phyloP scores from a whole-genome alignment of 441 rosid species.

The Raphanus hybrid region DNA sequence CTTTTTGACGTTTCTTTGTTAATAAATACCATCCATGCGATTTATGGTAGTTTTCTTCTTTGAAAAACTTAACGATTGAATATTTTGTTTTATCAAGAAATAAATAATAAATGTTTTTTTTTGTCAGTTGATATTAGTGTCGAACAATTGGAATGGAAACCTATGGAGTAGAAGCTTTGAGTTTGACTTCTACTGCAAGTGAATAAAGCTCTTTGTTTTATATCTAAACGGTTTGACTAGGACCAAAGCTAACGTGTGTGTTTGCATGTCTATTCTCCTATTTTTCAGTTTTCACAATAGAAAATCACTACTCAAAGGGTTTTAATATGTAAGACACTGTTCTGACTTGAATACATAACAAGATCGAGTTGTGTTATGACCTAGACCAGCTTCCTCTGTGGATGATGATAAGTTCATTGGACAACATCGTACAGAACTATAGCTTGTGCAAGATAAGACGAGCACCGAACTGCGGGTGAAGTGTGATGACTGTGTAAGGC shows the following conservation, averaged over 20 bases:
- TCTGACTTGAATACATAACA: neutral
- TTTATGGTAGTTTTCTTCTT: neutral
- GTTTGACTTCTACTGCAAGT: too few relatives aligned
- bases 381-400: neutral
- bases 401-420: neutral
- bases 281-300: too few relatives aligned
- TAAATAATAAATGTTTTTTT: too few relatives aligned
- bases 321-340: too few relatives aligned
- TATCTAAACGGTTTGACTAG: too few relatives aligned
- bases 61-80: neutral
- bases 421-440: neutral
- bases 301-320: too few relatives aligned
- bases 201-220: too few relatives aligned
- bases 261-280: too few relatives aligned
- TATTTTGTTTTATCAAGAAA: neutral
- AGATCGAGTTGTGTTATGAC: neutral
- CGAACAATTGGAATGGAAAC: too few relatives aligned
- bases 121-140: too few relatives aligned
- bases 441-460: constrained; percentile 40
- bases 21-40: neutral
- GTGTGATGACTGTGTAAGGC: constrained; percentile 30
- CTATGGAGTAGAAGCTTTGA: too few relatives aligned
- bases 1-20: neutral
- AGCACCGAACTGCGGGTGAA: constrained; percentile 45
- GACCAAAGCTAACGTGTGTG: too few relatives aligned